Base-by-base conservation (phyloP, 805 yeast species). In the Starmerella kuoi region DNA sequence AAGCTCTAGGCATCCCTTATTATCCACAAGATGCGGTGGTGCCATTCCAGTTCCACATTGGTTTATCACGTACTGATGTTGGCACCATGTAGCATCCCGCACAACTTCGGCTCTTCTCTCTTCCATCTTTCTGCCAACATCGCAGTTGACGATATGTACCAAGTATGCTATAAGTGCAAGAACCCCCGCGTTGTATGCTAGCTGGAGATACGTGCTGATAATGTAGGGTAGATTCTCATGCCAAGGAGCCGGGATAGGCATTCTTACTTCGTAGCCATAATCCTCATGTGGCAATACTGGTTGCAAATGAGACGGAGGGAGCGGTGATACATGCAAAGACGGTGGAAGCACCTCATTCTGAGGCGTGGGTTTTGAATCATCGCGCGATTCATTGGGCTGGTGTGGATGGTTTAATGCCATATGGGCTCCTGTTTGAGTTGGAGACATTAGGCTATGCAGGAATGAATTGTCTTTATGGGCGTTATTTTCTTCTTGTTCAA, bases 21-120 rank as follows among this genome's bases (percentile, higher is more conserved):
- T 21, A 12, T 46, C 52, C 44, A 77, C 84, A n/a, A 86, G 60
- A 0, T 82, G 84, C 0, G 94, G 95, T 0, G 77, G 82, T 14
- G 85, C 61, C 1, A 71, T 68, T 6, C 72, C 67, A 2, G 61
- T 56, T 14, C 53, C 49, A 58, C 98, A 88, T 46, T 75, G 70
- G 58, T 88, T 87, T 23, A 73, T 59, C 18, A 70, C 57, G 57
- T 77, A 91, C 45, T 79, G 76, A 22, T 77, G 63, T 4, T 77
- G 64, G 57, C 97, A 91, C 26, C 47, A 64, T 47, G 74, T 67
- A 17, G 82, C 79, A 46, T 77, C 79, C 39, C 71, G 74, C 21
- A 72, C 54, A 0, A 75, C 70, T 27, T 73, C 75, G 3, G 69
- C 58, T 2, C 76, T 67, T 46, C 77, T 71, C 14, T 70, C 65